These are phyloP conservation scores for Populus hybrid DNA, from an alignment of 441 rosid species.

Conservation along the genomic window DNA sequence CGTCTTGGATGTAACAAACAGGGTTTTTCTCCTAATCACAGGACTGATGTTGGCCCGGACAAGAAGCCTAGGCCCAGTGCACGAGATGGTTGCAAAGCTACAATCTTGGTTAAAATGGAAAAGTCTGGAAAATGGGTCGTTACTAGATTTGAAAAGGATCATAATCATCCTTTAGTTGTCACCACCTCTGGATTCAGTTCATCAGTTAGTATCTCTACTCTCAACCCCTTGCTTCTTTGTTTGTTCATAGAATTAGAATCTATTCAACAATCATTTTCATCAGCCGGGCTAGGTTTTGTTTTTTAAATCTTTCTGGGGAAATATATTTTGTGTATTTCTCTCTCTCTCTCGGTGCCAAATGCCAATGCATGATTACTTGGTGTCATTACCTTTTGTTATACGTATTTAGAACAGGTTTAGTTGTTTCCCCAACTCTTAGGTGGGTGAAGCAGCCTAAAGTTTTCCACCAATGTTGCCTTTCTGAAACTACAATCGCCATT, in stretches of 20 bases:
- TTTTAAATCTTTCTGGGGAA: background rate
- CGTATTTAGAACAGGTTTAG: background rate
- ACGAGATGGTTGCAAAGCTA: slow-evolving; percentile 94
- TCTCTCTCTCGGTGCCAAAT: no score
- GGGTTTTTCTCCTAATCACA: slow-evolving; percentile 64
- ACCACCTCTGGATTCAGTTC: slow-evolving; percentile 40
- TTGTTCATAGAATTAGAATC: background rate
- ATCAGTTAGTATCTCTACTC: slow-evolving; percentile 33
- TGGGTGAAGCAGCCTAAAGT: background rate
- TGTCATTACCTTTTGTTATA: background rate
- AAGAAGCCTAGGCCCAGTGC: slow-evolving; percentile 87
- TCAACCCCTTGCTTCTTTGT: background rate
- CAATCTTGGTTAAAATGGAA: slow-evolving; percentile 82
- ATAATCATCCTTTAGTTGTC: slow-evolving; percentile 64
- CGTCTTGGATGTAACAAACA: slow-evolving; percentile 93
- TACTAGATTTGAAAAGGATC: slow-evolving; percentile 86
- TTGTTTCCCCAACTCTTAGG: background rate
- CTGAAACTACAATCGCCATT: background rate
- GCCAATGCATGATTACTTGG: no score
- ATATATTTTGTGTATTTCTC: no score
- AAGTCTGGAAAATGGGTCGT: slow-evolving; percentile 91
- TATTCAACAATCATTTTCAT: background rate
- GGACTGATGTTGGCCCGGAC: slow-evolving; percentile 67
- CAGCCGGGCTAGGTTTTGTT: background rate
- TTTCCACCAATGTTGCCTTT: background rate